Percentiles rank a stretch among this genome's conserved stretches.
Conservation (phyloP, 495 filamentous ascomycete species). For the Pseudevernia furfuracea region DNA sequence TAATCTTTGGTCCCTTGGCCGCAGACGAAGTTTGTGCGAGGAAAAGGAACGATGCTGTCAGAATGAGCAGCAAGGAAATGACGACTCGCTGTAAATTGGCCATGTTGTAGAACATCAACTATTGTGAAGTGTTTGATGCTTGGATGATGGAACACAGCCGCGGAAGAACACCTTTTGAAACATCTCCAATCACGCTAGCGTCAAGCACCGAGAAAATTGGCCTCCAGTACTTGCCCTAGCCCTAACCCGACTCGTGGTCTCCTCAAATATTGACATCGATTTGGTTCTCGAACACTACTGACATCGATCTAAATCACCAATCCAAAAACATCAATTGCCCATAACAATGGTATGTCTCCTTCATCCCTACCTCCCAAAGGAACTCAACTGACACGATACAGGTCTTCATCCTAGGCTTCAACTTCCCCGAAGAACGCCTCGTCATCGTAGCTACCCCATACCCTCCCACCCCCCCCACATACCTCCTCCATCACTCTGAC, state of each 20-base stretch:
- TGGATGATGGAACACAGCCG: conserved; percentile 14
- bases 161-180: conserved; percentile 7
- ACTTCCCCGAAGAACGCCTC: conserved; percentile 74
- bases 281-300: no score
- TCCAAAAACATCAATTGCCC: not conserved
- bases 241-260: no score
- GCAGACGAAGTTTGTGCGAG: conserved; percentile 64
- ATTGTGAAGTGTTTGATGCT: not conserved
- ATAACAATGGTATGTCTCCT: conserved; percentile 28
- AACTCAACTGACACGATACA: conserved; percentile 19
- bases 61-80: conserved; percentile 64
- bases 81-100: conserved; percentile 44
- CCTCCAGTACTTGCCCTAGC: no score
- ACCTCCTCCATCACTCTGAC: conserved; percentile 3
- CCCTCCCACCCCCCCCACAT: conserved; percentile 7
- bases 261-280: not conserved
- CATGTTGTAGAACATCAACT: conserved; percentile 33
- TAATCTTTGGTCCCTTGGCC: conserved; percentile 91
- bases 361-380: not conserved
- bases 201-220: no score
- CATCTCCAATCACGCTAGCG: not conserved
- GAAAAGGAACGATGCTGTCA: conserved; percentile 64
- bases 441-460: conserved; percentile 54
- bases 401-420: conserved; percentile 81
- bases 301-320: not conserved